These are phyloP conservation scores for Yamadazyma kanchanaburiensis DNA, from an alignment of 1,139 yeast genomes.

Conservation along the genomic window DNA sequence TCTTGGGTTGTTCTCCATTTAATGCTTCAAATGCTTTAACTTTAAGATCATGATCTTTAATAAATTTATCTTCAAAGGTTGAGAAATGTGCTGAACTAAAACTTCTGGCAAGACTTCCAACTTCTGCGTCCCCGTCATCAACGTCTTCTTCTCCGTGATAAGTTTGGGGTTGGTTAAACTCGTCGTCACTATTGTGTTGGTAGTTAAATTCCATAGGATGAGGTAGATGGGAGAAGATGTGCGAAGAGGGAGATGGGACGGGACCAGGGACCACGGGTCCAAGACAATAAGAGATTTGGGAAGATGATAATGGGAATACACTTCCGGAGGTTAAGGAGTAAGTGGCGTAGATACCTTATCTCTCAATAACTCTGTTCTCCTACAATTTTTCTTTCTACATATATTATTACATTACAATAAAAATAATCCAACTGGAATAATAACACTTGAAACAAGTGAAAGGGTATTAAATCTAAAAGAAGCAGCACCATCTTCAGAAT, in stretches of 20 bases:
- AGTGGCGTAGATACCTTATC: no score
- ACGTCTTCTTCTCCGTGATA: conserved; percentile 11
- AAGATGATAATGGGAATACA: no score
- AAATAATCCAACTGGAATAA: conserved; percentile 8
- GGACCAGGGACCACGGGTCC: background rate
- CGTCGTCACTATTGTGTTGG: conserved; percentile 20
- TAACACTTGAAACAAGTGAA: conserved; percentile 2
- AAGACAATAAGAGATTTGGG: no score
- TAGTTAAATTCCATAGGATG: conserved; percentile 1
- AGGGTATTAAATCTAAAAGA: conserved; percentile 1
- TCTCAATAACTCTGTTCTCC: no score
- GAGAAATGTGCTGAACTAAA: conserved; percentile 56
- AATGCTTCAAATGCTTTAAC: conserved; percentile 60
- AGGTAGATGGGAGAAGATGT: background rate
- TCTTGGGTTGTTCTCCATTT: conserved; percentile 17
- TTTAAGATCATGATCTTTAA: conserved; percentile 71
- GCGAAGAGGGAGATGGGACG: background rate
- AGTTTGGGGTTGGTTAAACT: conserved; percentile 13
- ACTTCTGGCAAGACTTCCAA: conserved; percentile 21
- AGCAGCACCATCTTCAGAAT: conserved; percentile 10
- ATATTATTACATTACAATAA: conserved; percentile 3
- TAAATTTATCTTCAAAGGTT: conserved; percentile 62
- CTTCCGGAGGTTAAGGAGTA: no score
- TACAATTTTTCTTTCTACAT: no score
- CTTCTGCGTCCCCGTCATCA: conserved; percentile 24